Percentiles rank a stretch among this genome's conserved stretches.
Conservation (phyloP, 169 alveolate species). For the Plasmodium billcollinsi region DNA sequence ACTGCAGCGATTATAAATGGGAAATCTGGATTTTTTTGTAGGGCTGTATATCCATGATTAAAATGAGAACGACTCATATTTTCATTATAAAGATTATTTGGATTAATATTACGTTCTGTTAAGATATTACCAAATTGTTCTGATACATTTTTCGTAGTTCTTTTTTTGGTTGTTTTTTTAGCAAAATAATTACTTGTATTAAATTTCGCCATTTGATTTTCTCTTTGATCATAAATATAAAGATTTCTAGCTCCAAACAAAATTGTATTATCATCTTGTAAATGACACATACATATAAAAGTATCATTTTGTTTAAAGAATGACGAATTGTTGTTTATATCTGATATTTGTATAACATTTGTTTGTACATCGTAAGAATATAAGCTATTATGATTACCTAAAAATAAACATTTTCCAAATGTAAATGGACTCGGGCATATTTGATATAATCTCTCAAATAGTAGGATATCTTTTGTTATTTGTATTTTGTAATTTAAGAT, state of each 20-base stretch:
- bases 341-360: slow-evolving; percentile 19
- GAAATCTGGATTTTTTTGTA: slow-evolving; percentile 79
- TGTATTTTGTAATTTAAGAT: slow-evolving; percentile 10
- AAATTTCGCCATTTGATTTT: slow-evolving; percentile 29
- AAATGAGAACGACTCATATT: slow-evolving; percentile 19
- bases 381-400: slow-evolving; percentile 32
- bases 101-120: neutral
- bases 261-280: slow-evolving; percentile 67
- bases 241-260: slow-evolving; percentile 78
- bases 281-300: slow-evolving; percentile 16
- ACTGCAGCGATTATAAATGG: slow-evolving; percentile 80
- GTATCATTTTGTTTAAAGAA: slow-evolving; percentile 2
- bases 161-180: slow-evolving; percentile 13
- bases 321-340: slow-evolving; percentile 8
- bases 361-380: slow-evolving; percentile 15
- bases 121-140: neutral
- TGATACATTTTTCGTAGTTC: neutral
- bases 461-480: slow-evolving; percentile 41
- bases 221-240: slow-evolving; percentile 78
- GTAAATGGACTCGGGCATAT: slow-evolving; percentile 47
- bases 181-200: slow-evolving; percentile 6
- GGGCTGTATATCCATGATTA: slow-evolving; percentile 81
- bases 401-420: slow-evolving; percentile 40
- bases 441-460: slow-evolving; percentile 53
- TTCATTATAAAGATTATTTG: slow-evolving; percentile 12